Base-by-base conservation (phyloP, 805 yeast species). In the Candida sphagnicola region DNA sequence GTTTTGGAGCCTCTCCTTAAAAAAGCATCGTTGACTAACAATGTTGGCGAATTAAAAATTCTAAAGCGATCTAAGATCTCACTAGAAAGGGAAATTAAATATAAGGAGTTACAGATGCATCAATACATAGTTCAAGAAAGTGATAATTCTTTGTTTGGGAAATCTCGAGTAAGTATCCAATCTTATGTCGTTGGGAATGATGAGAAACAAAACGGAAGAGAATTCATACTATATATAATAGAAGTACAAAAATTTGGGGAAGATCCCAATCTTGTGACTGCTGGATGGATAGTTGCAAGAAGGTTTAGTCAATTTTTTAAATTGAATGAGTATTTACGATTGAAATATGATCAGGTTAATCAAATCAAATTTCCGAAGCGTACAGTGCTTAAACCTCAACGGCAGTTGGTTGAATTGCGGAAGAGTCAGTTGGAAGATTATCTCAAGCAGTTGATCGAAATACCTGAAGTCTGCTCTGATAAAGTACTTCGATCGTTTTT, bases 211-310 rank as follows among this genome's bases (percentile, higher is more conserved):
- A 54, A 70, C 19, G 80, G 82, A 0, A 74, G 70, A 37, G 85
- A 78, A 31, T 83, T 75, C 44, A 77, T 79, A 4, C 65, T 85
- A 35, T 90, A 90, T 58, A 73, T 87, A 19, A 82, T 91, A 21
- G 88, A 82, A 49, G 86, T 91, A 3, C 81, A 79, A 38, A 82
- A 80, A 34, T 56, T 51, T 33, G 54, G 63, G 51, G 61, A 61
- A 5, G 54, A 59, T 21, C 76, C 75, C 2, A 70, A 65, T 2
- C 55, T 63, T 5, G 70, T 72, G 4, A 66, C 76, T 2, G 87
- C 90, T 0, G 84, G 87, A 0, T 91, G 97, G 97, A 78, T 86
- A 38, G 85, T 89, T n/a, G 91, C 95, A 0, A 65, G 96, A 48
- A 67, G 98, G 41, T 90, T 80, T 53, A 85, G 85, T 49, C 96